A percentile compares a stretch with the other conserved stretches of the same genome.
Conservation (phyloP, 176 grass and related monocot species). For the Ensete ventricosum region DNA sequence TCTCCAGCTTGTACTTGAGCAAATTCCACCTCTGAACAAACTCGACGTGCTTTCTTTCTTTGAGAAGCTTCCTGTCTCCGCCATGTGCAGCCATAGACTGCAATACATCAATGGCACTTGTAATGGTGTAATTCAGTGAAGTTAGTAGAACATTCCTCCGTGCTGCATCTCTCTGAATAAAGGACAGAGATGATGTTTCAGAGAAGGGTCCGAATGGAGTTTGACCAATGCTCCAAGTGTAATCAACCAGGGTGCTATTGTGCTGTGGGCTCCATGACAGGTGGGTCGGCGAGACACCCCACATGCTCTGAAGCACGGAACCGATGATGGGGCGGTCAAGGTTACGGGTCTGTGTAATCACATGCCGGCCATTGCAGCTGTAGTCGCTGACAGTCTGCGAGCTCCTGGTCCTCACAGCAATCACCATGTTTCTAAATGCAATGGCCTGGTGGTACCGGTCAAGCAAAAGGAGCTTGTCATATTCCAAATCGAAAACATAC, state of each 20-base stretch:
- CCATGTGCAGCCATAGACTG: constrained; percentile 69
- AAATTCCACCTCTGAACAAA: constrained; percentile 97
- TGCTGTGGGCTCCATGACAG: constrained; percentile 69
- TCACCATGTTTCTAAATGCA: constrained; percentile 82
- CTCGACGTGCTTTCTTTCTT: constrained; percentile 72
- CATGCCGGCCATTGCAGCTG: constrained; percentile 82
- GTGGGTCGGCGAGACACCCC: constrained; percentile 77
- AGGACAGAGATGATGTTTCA: constrained; percentile 70
- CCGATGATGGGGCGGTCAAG: constrained; percentile 70
- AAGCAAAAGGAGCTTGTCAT: constrained; percentile 61
- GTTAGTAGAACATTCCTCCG: constrained; percentile 85
- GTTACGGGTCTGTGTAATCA: constrained; percentile 75
- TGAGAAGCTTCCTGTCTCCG: constrained; percentile 70
- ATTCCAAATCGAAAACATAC: constrained; percentile 91
- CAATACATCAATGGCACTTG: constrained; percentile 49
- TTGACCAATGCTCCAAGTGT: constrained; percentile 85
- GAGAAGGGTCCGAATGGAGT: constrained; percentile 92
- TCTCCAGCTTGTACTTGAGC: constrained; percentile 78
- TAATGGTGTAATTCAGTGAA: constrained; percentile 74
- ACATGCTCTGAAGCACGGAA: constrained; percentile 89
- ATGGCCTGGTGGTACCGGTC: constrained; percentile 81
- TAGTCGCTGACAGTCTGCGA: constrained; percentile 83
- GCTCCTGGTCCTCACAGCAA: constrained; percentile 85
- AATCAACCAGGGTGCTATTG: constrained; percentile 65
- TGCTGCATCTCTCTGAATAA: constrained; percentile 90